These are phyloP conservation scores for Hydrangea macrophylla DNA, from an alignment of 148 eudicot species.

Conservation along the genomic window DNA sequence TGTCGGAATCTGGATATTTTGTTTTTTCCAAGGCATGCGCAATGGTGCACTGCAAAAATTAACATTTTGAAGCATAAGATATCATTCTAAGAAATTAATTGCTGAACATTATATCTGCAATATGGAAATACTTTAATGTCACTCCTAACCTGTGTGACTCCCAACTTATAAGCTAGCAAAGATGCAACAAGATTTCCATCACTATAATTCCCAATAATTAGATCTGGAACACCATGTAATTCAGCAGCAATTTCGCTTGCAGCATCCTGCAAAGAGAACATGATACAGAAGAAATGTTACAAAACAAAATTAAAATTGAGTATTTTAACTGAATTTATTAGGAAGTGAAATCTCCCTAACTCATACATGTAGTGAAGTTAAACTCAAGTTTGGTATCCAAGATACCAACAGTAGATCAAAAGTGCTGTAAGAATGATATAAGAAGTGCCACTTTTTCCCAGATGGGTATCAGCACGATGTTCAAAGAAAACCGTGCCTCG, in stretches of 20 bases:
- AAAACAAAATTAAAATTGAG: conserved; percentile 1
- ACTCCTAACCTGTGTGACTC: conserved; percentile 80
- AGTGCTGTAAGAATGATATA: too few relatives aligned
- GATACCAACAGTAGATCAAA: too few relatives aligned
- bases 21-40: conserved; percentile 99
- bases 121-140: conserved; percentile 1
- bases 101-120: neutral
- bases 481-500: too few relatives aligned
- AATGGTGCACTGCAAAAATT: conserved; percentile 69
- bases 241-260: conserved; percentile 84
- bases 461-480: too few relatives aligned
- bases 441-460: neutral
- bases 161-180: conserved; percentile 75
- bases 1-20: conserved; percentile 96
- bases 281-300: neutral
- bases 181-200: conserved; percentile 97
- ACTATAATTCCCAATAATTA: conserved; percentile 95
- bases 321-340: too few relatives aligned
- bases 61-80: conserved; percentile 1
- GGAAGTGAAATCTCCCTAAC: neutral
- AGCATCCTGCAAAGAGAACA: conserved; percentile 60
- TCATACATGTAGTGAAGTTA: neutral
- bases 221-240: conserved; percentile 81
- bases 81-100: conserved; percentile 5
- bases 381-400: neutral